Evolutionary conservation across 192 early-diverging fungal species (phyloP), one percentile per base, ranked within the genome.

Genomic region (Coemansia biformis): DNA sequence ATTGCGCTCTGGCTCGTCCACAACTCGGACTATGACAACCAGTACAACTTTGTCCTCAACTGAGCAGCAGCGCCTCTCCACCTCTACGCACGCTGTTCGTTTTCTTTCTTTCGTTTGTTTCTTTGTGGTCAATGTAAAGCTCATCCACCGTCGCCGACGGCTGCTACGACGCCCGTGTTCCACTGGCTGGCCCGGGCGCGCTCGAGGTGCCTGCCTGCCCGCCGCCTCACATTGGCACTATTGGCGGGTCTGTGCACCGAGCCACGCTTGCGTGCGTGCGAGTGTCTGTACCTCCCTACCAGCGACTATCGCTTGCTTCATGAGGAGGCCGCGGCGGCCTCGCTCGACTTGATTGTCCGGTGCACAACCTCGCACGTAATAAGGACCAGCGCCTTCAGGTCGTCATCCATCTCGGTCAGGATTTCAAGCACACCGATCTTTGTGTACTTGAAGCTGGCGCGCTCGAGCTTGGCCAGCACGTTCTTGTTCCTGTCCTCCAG

Each of bases 1-100:
- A 44, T 78, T 16, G 44, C 67, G 1, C 61, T 78, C 12, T 78
- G 68, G 69, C 55, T 78, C 18, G 70, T 78, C 22, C 76, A 78
- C 31, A 78, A 74, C 39, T 59, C 62, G 32, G 76, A 78, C 30
- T 53, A 63, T 17, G 72, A 75, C 38, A 75, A 68, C 41, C 59
- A 75, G 52, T 75, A 75, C 43, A 75, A 75, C 48, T 66, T 75
- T 67, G 64, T 75, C 2, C 65, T 75, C 16, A 75, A 64, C 48
- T 75, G 51, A 44, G 18, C 33, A 14, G 30, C 29, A 17, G 41
- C 42, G n/a, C 24, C 39, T 41, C 17, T 57, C 19, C n/a, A 32
- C 30, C n/a, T n/a, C n/a, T n/a, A n/a, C n/a, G n/a, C n/a, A n/a
- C n/a, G n/a, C n/a, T n/a, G n/a, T 29, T 39, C 15, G 24, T 38